Evolutionary conservation across 192 early-diverging fungal species (phyloP), one percentile per base, ranked within the genome.

Genomic region (Lobosporangium transversale): DNA sequence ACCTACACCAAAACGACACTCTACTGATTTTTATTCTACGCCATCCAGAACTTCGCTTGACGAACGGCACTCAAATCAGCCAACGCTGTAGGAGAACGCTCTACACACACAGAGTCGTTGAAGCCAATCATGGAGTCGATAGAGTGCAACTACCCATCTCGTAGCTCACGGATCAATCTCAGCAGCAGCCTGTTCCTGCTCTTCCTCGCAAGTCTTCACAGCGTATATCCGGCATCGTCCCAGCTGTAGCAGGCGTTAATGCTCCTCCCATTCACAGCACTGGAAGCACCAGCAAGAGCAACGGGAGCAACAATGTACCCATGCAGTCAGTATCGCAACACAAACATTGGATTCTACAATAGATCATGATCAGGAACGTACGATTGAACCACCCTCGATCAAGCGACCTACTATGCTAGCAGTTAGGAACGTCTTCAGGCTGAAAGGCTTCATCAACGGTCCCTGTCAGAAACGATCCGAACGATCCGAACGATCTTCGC

Each of bases 201-300:
- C 18, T 60, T 31, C 58, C 58, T 49, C 17, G 43, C 10, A 60
- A 60, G 35, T 60, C 58, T 10, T 52, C 59, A 5, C 58, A 58
- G 1, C 68, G 68, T 12, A 55, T 50, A n/a, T 30, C 48, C 5
- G 45, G 42, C 12, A 53, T 66, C 42, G 51, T 45, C n/a, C n/a
- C n/a, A n/a, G n/a, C n/a, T n/a, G n/a, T n/a, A n/a, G n/a, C n/a
- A n/a, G n/a, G n/a, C n/a, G n/a, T n/a, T n/a, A n/a, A n/a, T n/a
- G n/a, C n/a, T n/a, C n/a, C n/a, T n/a, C n/a, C n/a, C n/a, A n/a
- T n/a, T n/a, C n/a, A n/a, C n/a, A n/a, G n/a, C n/a, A n/a, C n/a
- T n/a, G n/a, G n/a, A n/a, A n/a, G n/a, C n/a, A n/a, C n/a, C n/a
- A n/a, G n/a, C n/a, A n/a, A n/a, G n/a, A n/a, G n/a, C n/a, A n/a